phyloP scores from a whole-genome alignment of 768 basidiomycete genomes.

The Mycena albidolilacea region DNA sequence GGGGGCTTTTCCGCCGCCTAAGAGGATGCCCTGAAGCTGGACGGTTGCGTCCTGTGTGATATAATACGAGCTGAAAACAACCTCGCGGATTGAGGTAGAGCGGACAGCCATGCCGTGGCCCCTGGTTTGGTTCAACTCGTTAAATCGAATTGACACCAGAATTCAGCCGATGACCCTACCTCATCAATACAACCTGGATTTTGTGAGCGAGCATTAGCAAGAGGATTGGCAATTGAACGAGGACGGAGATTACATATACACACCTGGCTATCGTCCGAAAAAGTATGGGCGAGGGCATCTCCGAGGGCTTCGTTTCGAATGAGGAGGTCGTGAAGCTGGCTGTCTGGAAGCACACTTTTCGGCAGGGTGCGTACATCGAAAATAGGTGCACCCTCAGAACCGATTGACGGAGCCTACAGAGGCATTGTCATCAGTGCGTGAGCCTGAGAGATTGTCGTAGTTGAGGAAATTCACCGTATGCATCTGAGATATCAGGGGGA shows the following conservation, averaged over 20 bases:
- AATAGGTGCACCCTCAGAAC: constrained; percentile 37
- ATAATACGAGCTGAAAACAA: constrained; percentile 40
- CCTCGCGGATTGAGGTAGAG: constrained; percentile 37
- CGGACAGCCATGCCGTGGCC: constrained; percentile 44
- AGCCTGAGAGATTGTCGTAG: background rate
- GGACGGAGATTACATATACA: constrained; percentile 27
- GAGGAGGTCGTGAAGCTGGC: constrained; percentile 38
- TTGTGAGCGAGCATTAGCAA: background rate
- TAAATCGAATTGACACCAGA: background rate
- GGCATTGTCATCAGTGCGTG: background rate
- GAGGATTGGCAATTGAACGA: background rate
- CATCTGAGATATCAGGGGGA: constrained; percentile 38
- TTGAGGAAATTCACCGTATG: constrained; percentile 28
- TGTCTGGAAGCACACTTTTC: constrained; percentile 26
- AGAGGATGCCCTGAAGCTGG: constrained; percentile 35
- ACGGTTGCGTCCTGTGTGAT: constrained; percentile 40
- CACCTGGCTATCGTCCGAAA: constrained; percentile 33
- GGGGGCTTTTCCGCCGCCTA: constrained; percentile 35
- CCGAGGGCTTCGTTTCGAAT: constrained; percentile 38
- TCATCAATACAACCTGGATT: constrained; percentile 40
- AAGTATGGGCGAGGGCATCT: constrained; percentile 39
- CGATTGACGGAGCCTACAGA: constrained; percentile 24
- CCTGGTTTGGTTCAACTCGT: background rate
- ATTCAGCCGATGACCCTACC: background rate
- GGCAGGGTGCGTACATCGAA: constrained; percentile 39